Evolutionary conservation across 2,329 filamentous ascomycete genomes (phyloP), one percentile per base, ranked within the genome.

Genomic region (Talaromyces verruculosus): DNA sequence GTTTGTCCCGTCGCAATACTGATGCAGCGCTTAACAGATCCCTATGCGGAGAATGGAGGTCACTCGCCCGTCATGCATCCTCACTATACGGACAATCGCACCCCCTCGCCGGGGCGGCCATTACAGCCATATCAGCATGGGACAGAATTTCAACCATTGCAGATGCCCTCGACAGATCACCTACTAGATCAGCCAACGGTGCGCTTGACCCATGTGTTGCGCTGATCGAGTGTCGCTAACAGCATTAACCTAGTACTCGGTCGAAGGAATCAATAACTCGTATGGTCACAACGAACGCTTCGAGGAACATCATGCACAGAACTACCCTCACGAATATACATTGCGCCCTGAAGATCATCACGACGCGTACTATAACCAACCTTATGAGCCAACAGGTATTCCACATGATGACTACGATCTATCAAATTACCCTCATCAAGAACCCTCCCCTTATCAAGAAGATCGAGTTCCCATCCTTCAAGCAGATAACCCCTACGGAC

Each of bases 111-210:
- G 39, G 89, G 88, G 59, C 89, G 91, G 70, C 91, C 90, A 33
- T 80, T 90, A 67, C 87, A 89, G 71, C 87, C 89, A 70, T 96
- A 97, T 77, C 91, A 96, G 75, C 85, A 96, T 57, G 89, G 95
- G 53, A 87, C 88, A 45, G 65, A 66, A 5, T 70, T 88, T 89
- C 8, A 93, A 92, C 75, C 83, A 81, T 81, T 93, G 61, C 87
- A 91, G 70, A 91, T 92, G 75, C 90, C 89, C 67, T 80, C 80
- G 0, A 89, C 88, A 73, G 94, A 98, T 79, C 85, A 89, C 65
- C 82, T 98, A 61, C 88, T 90, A 66, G 85, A 93, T 69, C 93
- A 97, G 77, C 91, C 92, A 60, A 94, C 93, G 65, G 91, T 94
- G 79, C 83, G 90, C 85, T 22, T 47, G 53, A 57, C n/a, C 17